These are phyloP conservation scores for Lactifluus subvellereus DNA, from an alignment of 768 basidiomycete species.

Conservation along the genomic window DNA sequence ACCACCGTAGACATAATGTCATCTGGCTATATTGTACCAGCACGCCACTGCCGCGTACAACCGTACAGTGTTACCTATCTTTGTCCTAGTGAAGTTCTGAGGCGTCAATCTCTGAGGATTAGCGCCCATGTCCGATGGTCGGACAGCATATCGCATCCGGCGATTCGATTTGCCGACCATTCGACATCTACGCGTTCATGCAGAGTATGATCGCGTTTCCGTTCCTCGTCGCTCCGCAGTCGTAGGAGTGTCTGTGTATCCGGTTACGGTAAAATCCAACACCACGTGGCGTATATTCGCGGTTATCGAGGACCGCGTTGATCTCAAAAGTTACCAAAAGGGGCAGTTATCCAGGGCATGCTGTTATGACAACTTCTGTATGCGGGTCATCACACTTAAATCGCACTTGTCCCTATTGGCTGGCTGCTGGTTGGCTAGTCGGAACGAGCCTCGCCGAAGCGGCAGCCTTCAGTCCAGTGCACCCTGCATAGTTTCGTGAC, in stretches of 20 bases:
- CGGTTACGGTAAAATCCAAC: not conserved
- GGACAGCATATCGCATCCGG: conserved; percentile 5
- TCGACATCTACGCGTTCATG: not conserved
- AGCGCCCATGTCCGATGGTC: not conserved
- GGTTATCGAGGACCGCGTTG: not conserved
- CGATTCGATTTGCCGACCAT: not conserved
- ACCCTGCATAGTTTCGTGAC: not conserved
- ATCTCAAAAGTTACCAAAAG: not conserved
- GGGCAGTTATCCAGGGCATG: not conserved
- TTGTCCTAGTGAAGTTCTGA: conserved; percentile 1
- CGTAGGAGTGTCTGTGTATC: not conserved
- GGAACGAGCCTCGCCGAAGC: no score
- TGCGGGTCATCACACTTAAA: not conserved
- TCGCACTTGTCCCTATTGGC: not conserved
- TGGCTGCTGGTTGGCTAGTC: not conserved
- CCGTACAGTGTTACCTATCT: not conserved
- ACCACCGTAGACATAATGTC: no score
- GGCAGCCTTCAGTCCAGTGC: no score
- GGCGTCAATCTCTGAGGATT: not conserved
- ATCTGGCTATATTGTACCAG: no score
- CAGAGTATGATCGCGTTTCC: no score
- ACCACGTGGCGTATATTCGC: conserved; percentile 2
- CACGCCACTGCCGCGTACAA: not conserved
- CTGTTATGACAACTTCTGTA: not conserved
- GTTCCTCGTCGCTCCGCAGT: not conserved